These are phyloP conservation scores for Xylaria sp. DNA, from an alignment of 2,329 filamentous ascomycete species.

Conservation along the genomic window DNA sequence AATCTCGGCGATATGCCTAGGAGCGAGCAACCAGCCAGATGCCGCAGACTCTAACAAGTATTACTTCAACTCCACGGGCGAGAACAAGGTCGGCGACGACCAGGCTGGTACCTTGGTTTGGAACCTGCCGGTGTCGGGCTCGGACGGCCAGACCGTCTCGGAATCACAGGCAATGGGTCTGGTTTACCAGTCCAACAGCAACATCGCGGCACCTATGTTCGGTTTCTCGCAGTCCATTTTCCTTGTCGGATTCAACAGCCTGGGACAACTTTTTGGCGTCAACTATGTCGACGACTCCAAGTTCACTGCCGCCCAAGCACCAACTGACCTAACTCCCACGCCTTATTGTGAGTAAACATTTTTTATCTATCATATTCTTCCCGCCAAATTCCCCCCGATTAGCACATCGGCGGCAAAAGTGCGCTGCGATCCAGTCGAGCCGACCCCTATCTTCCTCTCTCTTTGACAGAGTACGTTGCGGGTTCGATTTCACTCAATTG, in stretches of 20 bases:
- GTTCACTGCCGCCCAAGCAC: conserved; percentile 39
- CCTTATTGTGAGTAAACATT: conserved; percentile 39
- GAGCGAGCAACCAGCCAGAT: conserved; percentile 6
- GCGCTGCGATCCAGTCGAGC: neutral
- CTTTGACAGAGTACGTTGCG: neutral
- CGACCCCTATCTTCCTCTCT: neutral
- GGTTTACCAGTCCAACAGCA: conserved; percentile 42
- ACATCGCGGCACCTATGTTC: conserved; percentile 49
- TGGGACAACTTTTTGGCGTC: conserved; percentile 45
- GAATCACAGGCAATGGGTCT: conserved; percentile 41
- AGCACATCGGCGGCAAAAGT: neutral
- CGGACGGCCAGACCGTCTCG: conserved; percentile 25
- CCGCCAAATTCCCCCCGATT: neutral
- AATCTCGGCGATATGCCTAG: conserved; percentile 49
- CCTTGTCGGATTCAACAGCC: conserved; percentile 47
- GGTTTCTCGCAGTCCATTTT: conserved; percentile 30
- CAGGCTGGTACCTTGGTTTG: conserved; percentile 46
- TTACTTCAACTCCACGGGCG: conserved; percentile 49
- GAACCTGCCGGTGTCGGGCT: conserved; percentile 43
- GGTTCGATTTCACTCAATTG: conserved; percentile 1
- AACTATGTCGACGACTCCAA: conserved; percentile 46
- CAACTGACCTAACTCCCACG: conserved; percentile 24
- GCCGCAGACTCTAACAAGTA: conserved; percentile 40
- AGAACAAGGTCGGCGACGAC: conserved; percentile 27
- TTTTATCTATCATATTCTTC: neutral